Base-by-base conservation (phyloP, 2,329 filamentous ascomycete genomes). In the Penicillium sp. region DNA sequence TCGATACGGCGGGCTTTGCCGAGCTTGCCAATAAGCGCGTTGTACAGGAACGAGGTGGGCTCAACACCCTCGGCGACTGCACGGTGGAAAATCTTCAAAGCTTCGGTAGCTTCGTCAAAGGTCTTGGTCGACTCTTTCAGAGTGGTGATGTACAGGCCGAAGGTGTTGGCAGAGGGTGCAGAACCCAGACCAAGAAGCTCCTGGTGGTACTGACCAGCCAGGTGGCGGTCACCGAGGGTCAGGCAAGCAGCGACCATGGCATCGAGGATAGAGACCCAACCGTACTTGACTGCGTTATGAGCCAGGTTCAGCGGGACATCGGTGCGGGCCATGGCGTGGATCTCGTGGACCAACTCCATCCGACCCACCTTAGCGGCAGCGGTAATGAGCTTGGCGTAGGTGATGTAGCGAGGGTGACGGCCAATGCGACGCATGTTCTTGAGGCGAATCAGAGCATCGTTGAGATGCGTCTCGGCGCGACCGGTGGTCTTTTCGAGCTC, bases 71-170 rank as follows among this genome's bases (percentile, higher is more conserved):
- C 95, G 13, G 90, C 83, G 81, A 96, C 93, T 60, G 95, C 93
- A 59, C 93, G 91, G 72, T 95, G 89, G 83, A 99, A 99, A 77
- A 99, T 97, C 80, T 96, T 96, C 73, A 98, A 90, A 58, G 95
- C 95, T 77, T 98, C 95, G 8, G 93, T 93, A 11, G 95, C 95
- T 77, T 99, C 95, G 72, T 99, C 95, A 67, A 97, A 98, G 0
- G 93, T 98, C 85, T 96, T 97, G 67, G 92, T 92, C 0, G 92
- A 96, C 74, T 97, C 94, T 82, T 98, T 97, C 63, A 99, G 83
- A 1, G 94, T 98, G n/a, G 96, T 98, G 79, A 99, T 99, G 84
- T 98, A 99, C 19, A 99, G 86, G 61, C 95, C 95, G 70, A 96
- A 99, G 0, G 95, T 99, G 82, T 99, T 99, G 46, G 95, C 95